Conservation (phyloP, 1,284 basidiomycete genomes). For the Cystobasidium slooffiae region DNA sequence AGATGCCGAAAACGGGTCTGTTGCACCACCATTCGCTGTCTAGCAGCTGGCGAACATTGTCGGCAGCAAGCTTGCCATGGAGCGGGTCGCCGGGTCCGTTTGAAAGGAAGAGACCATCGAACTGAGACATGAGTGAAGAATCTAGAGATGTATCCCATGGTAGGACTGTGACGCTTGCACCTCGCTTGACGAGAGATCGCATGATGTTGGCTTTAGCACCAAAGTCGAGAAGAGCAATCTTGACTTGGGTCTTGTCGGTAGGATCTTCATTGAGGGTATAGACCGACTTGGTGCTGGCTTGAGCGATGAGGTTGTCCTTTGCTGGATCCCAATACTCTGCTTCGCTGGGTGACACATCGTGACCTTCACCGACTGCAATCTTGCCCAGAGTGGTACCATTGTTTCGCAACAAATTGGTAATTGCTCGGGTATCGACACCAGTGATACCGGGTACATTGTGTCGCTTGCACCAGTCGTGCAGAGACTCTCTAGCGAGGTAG, state of each 20-base stretch:
- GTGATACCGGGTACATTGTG: constrained; percentile 90
- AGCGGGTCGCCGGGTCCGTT: constrained; percentile 95
- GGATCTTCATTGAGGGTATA: constrained; percentile 80
- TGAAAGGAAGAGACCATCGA: constrained; percentile 92
- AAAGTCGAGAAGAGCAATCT: constrained; percentile 95
- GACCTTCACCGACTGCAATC: constrained; percentile 80
- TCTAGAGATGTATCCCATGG: constrained; percentile 78
- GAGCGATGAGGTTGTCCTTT: constrained; percentile 87
- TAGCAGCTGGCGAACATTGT: constrained; percentile 78
- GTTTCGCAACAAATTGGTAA: constrained; percentile 89
- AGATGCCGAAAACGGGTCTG: constrained; percentile 95
- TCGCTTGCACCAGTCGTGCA: constrained; percentile 91
- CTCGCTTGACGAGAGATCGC: constrained; percentile 85
- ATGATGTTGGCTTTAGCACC: constrained; percentile 97
- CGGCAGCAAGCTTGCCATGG: constrained; percentile 83
- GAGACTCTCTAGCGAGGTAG: constrained; percentile 88
- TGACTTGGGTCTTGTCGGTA: constrained; percentile 68
- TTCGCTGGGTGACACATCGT: constrained; percentile 66
- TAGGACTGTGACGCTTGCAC: constrained; percentile 89
- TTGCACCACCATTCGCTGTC: constrained; percentile 70
- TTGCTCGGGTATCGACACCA: constrained; percentile 95
- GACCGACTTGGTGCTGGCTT: constrained; percentile 82
- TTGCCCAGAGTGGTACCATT: constrained; percentile 96
- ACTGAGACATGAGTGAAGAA: constrained; percentile 56
- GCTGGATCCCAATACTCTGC: constrained; percentile 91